phyloP scores from a whole-genome alignment of 768 basidiomycete species.

The Pulveroboletus sp. region DNA sequence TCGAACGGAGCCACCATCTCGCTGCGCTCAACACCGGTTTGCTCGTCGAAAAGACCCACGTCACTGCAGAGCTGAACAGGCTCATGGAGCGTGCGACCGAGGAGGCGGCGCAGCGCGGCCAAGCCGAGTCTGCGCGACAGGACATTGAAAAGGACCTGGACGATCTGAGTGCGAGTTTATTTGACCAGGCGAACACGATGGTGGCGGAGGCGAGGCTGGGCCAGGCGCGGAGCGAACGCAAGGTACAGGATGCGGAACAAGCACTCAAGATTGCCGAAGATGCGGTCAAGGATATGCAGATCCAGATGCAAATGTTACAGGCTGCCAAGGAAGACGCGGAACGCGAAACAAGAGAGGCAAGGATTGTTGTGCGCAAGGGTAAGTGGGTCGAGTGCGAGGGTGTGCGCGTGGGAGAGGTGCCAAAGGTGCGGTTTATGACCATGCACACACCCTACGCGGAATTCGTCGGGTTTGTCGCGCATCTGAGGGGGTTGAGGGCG shows the following conservation, averaged over 20 bases:
- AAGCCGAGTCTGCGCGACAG: conserved; percentile 78
- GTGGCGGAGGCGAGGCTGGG: conserved; percentile 86
- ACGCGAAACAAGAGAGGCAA: conserved; percentile 47
- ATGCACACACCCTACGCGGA: conserved; percentile 79
- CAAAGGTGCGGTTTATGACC: conserved; percentile 50
- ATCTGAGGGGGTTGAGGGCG: conserved; percentile 69
- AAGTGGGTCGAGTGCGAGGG: conserved; percentile 56
- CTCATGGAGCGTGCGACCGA: conserved; percentile 95
- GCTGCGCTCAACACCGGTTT: conserved; percentile 88
- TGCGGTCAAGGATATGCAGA: conserved; percentile 79
- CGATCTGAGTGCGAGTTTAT: conserved; percentile 87
- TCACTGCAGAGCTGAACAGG: conserved; percentile 86
- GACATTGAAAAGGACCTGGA: conserved; percentile 94
- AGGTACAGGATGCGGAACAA: conserved; percentile 72
- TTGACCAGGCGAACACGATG: conserved; percentile 95
- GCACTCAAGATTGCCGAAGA: conserved; percentile 85
- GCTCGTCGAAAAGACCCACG: conserved; percentile 87
- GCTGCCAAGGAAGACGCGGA: conserved; percentile 65
- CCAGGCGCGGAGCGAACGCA: conserved; percentile 66
- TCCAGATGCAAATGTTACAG: conserved; percentile 75
- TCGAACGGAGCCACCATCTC: conserved; percentile 83
- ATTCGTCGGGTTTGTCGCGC: conserved; percentile 71
- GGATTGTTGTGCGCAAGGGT: conserved; percentile 59
- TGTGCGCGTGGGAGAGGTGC: conserved; percentile 24
- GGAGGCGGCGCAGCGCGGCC: conserved; percentile 86